These are phyloP conservation scores for Papiliotrema laurentii DNA, from an alignment of 1,284 basidiomycete species.

Conservation along the genomic window DNA sequence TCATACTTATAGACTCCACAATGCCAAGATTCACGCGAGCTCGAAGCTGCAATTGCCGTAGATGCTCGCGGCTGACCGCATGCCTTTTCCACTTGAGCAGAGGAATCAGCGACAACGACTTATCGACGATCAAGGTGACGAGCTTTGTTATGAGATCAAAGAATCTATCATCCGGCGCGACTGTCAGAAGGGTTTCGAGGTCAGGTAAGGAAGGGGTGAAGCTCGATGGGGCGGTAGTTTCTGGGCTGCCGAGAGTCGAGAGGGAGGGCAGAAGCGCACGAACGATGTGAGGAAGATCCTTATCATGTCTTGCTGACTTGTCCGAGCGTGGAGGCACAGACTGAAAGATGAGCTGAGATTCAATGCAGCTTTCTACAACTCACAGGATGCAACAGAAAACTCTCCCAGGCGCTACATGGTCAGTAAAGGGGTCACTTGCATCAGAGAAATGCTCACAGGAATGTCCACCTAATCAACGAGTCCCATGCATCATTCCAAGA, in stretches of 20 bases:
- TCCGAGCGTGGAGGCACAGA: not conserved
- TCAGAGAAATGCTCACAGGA: conserved; percentile 7
- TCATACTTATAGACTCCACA: not conserved
- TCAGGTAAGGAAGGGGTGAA: not conserved
- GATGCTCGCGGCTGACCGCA: not conserved
- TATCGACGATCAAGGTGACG: not conserved
- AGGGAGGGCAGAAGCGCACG: not conserved
- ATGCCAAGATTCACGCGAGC: conserved; percentile 1
- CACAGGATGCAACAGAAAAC: conserved; percentile 1
- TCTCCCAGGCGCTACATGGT: conserved; percentile 3
- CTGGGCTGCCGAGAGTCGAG: not conserved
- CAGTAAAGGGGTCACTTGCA: not conserved
- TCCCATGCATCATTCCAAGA: conserved; percentile 18
- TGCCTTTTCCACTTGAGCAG: not conserved
- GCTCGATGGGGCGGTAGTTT: not conserved
- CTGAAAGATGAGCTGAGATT: not conserved
- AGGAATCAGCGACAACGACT: not conserved
- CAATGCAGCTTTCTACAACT: not conserved
- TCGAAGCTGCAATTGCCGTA: not conserved
- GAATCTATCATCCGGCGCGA: not conserved
- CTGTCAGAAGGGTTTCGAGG: not conserved
- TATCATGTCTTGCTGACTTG: not conserved
- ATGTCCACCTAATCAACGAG: conserved; percentile 5
- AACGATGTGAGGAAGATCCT: not conserved
- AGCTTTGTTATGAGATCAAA: not conserved